Conservation (phyloP, 495 filamentous ascomycete genomes). For the Coniosporium apollinis region DNA sequence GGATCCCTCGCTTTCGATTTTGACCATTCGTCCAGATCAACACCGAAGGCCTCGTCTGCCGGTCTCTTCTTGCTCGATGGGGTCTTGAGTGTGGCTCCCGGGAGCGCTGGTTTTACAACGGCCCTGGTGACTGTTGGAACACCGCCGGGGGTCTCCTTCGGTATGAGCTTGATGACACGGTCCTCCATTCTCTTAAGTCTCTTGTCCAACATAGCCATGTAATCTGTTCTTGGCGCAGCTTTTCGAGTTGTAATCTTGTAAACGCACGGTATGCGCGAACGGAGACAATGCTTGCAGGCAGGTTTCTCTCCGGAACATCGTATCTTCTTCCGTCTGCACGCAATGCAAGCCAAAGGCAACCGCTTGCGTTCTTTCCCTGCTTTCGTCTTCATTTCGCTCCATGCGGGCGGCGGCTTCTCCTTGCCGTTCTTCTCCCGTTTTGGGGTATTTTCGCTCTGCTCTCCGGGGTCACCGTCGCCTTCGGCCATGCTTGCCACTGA, state of each 20-base stretch:
- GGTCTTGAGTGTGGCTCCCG: slow-evolving; percentile 37
- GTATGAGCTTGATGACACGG: slow-evolving; percentile 87
- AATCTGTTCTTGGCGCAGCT: slow-evolving; percentile 89
- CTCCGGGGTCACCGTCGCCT: too few species aligned
- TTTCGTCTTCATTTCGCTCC: slow-evolving; percentile 95
- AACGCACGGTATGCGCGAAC: slow-evolving; percentile 90
- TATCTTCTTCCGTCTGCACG: slow-evolving; percentile 93
- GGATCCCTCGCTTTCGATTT: slow-evolving; percentile 28
- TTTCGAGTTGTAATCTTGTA: slow-evolving; percentile 95
- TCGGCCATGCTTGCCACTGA: too few species aligned
- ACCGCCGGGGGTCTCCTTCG: slow-evolving; percentile 54
- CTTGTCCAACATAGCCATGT: slow-evolving; percentile 98
- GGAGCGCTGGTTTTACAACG: slow-evolving; percentile 61
- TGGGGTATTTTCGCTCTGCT: too few species aligned
- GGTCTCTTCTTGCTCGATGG: slow-evolving; percentile 55
- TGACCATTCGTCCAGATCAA: slow-evolving; percentile 71
- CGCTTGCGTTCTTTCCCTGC: slow-evolving; percentile 93
- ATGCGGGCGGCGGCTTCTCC: slow-evolving; percentile 44
- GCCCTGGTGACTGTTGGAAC: slow-evolving; percentile 50
- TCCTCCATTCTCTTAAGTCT: slow-evolving; percentile 78
- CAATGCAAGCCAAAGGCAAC: slow-evolving; percentile 86
- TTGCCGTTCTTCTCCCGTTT: too few species aligned
- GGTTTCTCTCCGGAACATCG: slow-evolving; percentile 96
- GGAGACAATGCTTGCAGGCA: slow-evolving; percentile 88
- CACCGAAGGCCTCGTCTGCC: slow-evolving; percentile 77